A percentile compares a stretch with the other conserved stretches of the same genome.
Evolutionary conservation across 331 rosid genomes (phyloP).

Genomic region (Telfairia occidentalis): DNA sequence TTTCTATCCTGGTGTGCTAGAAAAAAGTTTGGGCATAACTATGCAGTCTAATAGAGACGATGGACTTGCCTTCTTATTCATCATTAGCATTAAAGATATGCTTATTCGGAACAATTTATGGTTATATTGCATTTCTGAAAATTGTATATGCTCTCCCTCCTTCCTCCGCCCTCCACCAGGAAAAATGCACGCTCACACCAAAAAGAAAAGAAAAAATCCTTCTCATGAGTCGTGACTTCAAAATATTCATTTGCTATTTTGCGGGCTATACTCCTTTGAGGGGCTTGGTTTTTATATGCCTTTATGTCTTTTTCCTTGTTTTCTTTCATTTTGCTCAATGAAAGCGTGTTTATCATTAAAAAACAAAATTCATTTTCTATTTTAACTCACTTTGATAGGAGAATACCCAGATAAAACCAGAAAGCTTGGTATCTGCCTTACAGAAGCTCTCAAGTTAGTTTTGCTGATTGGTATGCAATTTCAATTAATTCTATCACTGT

Average conservation of each 20-base stretch:
- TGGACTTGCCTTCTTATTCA: not conserved
- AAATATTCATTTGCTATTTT: not conserved
- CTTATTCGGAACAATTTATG: not conserved
- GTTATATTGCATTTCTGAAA: not conserved
- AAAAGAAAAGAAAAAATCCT: not conserved
- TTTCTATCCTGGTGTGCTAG: not conserved
- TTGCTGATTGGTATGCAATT: constrained; percentile 65
- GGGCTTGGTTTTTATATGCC: too few species aligned
- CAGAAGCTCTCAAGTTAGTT: constrained; percentile 80
- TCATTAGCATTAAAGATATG: not conserved
- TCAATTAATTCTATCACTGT: not conserved
- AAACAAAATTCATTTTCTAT: too few species aligned
- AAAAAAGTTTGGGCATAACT: not conserved
- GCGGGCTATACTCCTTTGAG: too few species aligned
- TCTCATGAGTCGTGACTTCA: not conserved
- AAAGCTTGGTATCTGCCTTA: constrained; percentile 45
- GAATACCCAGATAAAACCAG: constrained; percentile 50
- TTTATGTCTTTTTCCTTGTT: too few species aligned
- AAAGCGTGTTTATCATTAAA: too few species aligned
- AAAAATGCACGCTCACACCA: not conserved
- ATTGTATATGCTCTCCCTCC: not conserved
- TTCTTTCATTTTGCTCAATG: too few species aligned
- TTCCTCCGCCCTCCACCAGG: too few species aligned
- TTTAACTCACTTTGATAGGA: constrained; percentile 34
- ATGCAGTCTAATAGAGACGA: not conserved